Conservation (phyloP, 805 yeast genomes). For the Pichia nakasei region DNA sequence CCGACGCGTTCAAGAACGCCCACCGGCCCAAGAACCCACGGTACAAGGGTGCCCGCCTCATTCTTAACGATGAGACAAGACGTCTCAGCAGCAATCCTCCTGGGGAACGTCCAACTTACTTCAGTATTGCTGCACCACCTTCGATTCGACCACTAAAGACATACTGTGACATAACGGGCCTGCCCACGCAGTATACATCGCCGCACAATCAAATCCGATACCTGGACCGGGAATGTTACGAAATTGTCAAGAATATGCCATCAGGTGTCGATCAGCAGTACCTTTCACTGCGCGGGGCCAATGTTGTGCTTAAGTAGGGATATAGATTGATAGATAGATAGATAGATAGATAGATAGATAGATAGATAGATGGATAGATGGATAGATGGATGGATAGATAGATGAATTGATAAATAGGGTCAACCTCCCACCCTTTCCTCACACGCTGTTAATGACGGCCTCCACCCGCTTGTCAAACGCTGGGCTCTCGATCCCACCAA, state of each 20-base stretch:
- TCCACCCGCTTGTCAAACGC: conserved; percentile 18
- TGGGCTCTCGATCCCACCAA: conserved; percentile 23
- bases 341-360: too few relatives aligned
- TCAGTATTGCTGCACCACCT: conserved; percentile 77
- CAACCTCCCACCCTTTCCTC: too few relatives aligned
- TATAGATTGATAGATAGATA: too few relatives aligned
- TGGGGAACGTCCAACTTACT: conserved; percentile 50
- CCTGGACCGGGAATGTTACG: conserved; percentile 76
- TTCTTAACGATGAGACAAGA: conserved; percentile 70
- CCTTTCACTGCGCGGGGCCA: conserved; percentile 77
- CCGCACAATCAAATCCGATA: conserved; percentile 71
- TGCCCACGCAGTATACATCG: conserved; percentile 65
- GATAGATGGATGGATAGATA: too few relatives aligned
- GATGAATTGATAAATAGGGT: too few relatives aligned
- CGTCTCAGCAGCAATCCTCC: conserved; percentile 29
- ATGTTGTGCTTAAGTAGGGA: conserved; percentile 56
- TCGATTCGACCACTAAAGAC: conserved; percentile 70
- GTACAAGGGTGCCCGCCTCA: conserved; percentile 66
- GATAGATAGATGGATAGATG: too few relatives aligned
- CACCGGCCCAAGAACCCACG: conserved; percentile 47
- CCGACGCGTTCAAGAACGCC: conserved; percentile 52
- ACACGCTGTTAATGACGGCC: too few relatives aligned
- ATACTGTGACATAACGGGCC: conserved; percentile 91
- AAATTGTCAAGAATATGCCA: conserved; percentile 65
- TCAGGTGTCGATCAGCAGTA: conserved; percentile 94